Percentiles rank a stretch among this genome's conserved stretches.
Conservation (phyloP, 176 grass and related monocot genomes). For the Triticum dicoccoides region DNA sequence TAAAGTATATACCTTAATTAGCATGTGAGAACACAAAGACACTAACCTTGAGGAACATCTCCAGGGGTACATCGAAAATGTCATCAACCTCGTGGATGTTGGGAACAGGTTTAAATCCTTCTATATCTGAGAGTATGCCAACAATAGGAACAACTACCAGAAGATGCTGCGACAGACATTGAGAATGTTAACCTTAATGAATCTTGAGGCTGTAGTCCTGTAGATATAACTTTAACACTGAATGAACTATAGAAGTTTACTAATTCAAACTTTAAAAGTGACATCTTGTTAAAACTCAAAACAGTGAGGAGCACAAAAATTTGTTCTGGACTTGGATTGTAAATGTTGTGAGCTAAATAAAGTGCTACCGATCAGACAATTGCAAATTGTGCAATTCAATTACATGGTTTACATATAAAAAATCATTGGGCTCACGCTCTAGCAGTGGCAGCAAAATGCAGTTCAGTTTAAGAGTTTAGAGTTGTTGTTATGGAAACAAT, state of each 20-base stretch:
- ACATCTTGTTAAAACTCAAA: neutral
- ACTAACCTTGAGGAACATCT: slow-evolving; percentile 83
- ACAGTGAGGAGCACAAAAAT: neutral
- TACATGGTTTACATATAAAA: slow-evolving; percentile 3
- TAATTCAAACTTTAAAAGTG: neutral
- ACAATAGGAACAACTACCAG: slow-evolving; percentile 64
- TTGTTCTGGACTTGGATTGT: neutral
- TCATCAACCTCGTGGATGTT: slow-evolving; percentile 54
- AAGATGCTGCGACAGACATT: slow-evolving; percentile 60
- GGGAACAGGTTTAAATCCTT: slow-evolving; percentile 52
- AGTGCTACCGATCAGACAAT: neutral
- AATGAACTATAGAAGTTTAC: neutral
- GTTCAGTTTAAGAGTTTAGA: neutral
- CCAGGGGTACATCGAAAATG: slow-evolving; percentile 61
- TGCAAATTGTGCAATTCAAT: neutral
- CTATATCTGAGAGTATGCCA: slow-evolving; percentile 49
- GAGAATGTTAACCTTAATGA: neutral
- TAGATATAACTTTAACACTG: neutral
- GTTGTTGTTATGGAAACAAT: neutral
- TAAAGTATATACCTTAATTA: neutral
- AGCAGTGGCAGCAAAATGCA: neutral
- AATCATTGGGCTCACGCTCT: neutral
- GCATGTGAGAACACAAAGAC: slow-evolving; percentile 1
- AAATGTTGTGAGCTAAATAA: neutral
- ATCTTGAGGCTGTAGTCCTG: neutral